These are phyloP conservation scores for Basidioascus undulatus DNA, from an alignment of 768 basidiomycete species.

Conservation along the genomic window DNA sequence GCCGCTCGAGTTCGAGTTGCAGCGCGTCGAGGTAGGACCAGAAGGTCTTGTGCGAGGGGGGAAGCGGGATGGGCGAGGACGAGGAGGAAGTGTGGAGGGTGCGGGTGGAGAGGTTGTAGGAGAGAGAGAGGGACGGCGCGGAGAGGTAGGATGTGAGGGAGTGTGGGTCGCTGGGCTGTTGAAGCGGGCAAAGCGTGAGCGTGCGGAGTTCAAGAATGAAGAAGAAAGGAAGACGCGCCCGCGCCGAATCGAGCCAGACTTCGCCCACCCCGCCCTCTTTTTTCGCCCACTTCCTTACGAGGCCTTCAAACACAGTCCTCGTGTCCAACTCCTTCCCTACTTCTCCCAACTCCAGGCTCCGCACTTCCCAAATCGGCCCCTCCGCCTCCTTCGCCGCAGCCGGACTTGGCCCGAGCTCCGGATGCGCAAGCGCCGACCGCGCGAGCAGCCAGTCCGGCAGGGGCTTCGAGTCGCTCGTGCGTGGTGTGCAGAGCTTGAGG, in stretches of 20 bases:
- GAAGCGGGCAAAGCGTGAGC: background rate
- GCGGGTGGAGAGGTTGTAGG: background rate
- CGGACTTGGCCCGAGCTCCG: too few species aligned
- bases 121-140: conserved; percentile 1
- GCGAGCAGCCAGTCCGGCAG: too few species aligned
- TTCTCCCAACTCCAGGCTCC: too few species aligned
- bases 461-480: too few species aligned
- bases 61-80: too few species aligned
- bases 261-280: conserved; percentile 2
- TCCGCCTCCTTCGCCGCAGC: too few species aligned
- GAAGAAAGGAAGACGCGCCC: conserved; percentile 1
- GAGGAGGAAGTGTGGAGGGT: background rate
- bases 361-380: too few species aligned
- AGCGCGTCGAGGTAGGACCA: background rate
- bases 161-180: too few species aligned
- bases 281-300: too few species aligned
- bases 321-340: too few species aligned
- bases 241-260: conserved; percentile 9
- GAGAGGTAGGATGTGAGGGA: conserved; percentile 2
- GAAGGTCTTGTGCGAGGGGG: background rate
- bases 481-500: conserved; percentile 4
- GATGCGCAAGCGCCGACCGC: too few species aligned
- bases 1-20: background rate
- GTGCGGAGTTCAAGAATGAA: background rate
- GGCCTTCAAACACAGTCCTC: conserved; percentile 5